Conservation (phyloP, 306 rosid species). For the Rosa persica region DNA sequence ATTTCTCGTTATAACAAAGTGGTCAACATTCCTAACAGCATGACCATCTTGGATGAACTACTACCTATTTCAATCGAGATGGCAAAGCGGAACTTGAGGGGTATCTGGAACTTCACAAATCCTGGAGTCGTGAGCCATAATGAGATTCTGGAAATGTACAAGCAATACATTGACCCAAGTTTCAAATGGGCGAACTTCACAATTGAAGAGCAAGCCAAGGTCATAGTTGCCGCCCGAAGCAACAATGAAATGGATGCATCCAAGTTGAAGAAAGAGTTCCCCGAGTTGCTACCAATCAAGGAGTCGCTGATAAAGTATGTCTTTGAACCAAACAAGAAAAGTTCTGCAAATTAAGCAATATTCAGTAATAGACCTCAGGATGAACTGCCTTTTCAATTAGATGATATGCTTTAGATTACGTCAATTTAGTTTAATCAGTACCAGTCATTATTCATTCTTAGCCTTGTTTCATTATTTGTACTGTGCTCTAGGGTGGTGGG, state of each 20-base stretch:
- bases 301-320: constrained; percentile 73
- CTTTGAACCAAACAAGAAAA: constrained; percentile 74
- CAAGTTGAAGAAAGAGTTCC: constrained; percentile 78
- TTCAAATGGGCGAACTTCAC: constrained; percentile 78
- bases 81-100: constrained; percentile 84
- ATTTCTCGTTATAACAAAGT: constrained; percentile 83
- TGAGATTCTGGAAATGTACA: constrained; percentile 85
- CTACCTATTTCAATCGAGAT: constrained; percentile 80
- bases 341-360: constrained; percentile 29
- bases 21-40: constrained; percentile 87
- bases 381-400: constrained; percentile 25
- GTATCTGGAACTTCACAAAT: constrained; percentile 91
- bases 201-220: constrained; percentile 92
- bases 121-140: constrained; percentile 90
- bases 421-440: not conserved
- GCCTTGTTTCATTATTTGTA: constrained; percentile 20
- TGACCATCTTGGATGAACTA: constrained; percentile 88
- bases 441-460: constrained; percentile 22
- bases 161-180: constrained; percentile 58
- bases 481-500: constrained; percentile 19
- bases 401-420: constrained; percentile 10
- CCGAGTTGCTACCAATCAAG: constrained; percentile 77
- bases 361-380: constrained; percentile 19
- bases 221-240: constrained; percentile 80
- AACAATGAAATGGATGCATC: constrained; percentile 93